A percentile compares a stretch with the other conserved stretches of the same genome.
Conservation (phyloP, 345 rosid species). For the Moricandia moricandioides region DNA sequence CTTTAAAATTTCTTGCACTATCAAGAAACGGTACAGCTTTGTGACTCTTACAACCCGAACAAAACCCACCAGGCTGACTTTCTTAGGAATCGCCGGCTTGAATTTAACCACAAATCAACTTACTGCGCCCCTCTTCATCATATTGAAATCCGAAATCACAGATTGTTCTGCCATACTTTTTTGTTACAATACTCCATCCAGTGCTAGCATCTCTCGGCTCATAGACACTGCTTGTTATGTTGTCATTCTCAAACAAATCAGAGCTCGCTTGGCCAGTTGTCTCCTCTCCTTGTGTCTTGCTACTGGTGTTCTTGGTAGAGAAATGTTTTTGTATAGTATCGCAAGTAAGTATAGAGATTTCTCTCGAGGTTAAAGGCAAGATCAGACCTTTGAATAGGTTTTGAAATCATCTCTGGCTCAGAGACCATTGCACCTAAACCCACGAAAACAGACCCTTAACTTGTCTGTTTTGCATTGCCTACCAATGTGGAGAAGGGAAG, state of each 20-base stretch:
- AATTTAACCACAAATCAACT: too few species aligned
- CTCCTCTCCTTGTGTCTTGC: slow-evolving; percentile 52
- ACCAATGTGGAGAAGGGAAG: slow-evolving; percentile 2
- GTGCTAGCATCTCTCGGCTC: slow-evolving; percentile 85
- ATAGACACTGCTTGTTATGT: slow-evolving; percentile 53
- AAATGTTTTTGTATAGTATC: slow-evolving; percentile 38
- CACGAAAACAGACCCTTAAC: slow-evolving; percentile 47
- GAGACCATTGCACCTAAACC: slow-evolving; percentile 57
- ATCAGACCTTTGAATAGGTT: slow-evolving; percentile 53
- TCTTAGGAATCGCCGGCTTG: slow-evolving; percentile 23
- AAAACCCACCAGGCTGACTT: slow-evolving; percentile 43
- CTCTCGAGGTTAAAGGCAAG: slow-evolving; percentile 40
- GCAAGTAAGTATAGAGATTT: slow-evolving; percentile 51
- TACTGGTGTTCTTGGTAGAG: slow-evolving; percentile 24
- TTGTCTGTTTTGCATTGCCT: slow-evolving; percentile 36
- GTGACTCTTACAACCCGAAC: slow-evolving; percentile 63
- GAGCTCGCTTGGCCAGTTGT: slow-evolving; percentile 70
- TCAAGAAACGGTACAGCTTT: slow-evolving; percentile 61
- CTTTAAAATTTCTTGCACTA: slow-evolving; percentile 37
- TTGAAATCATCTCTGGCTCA: slow-evolving; percentile 51
- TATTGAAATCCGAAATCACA: too few species aligned
- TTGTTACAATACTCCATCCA: slow-evolving; percentile 84
- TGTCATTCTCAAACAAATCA: slow-evolving; percentile 81
- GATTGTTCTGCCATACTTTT: slow-evolving; percentile 50
- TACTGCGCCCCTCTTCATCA: too few species aligned